Percentiles rank a stretch among this genome's conserved stretches.
Evolutionary conservation across 805 yeast genomes (phyloP).

Genomic region (Saccharomycopsis javanensis): DNA sequence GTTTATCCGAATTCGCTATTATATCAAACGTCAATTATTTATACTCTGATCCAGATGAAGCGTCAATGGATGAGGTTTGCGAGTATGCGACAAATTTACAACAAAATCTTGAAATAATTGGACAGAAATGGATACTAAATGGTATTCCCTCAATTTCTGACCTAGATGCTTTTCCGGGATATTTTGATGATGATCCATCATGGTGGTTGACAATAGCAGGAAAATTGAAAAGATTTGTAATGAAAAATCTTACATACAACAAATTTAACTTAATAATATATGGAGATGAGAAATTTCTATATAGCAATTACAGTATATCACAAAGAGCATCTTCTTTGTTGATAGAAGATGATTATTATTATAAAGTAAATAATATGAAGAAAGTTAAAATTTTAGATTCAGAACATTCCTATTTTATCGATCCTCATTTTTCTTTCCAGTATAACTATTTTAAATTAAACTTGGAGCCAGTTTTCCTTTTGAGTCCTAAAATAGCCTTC

Average conservation of each 20-base stretch:
- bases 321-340: background rate
- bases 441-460: slow-evolving; percentile 23
- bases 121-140: slow-evolving; percentile 34
- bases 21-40: slow-evolving; percentile 39
- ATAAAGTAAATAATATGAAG: background rate
- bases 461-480: background rate
- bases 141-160: slow-evolving; percentile 30
- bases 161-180: slow-evolving; percentile 16
- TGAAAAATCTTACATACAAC: slow-evolving; percentile 21
- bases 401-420: slow-evolving; percentile 22
- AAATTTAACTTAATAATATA: slow-evolving; percentile 31
- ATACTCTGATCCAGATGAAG: slow-evolving; percentile 29
- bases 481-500: background rate
- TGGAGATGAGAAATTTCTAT: slow-evolving; percentile 23
- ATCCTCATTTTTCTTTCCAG: slow-evolving; percentile 36
- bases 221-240: slow-evolving; percentile 29
- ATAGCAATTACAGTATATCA: background rate
- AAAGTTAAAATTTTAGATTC: background rate
- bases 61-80: slow-evolving; percentile 42
- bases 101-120: slow-evolving; percentile 25
- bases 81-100: slow-evolving; percentile 33
- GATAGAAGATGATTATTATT: background rate
- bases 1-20: slow-evolving; percentile 38
- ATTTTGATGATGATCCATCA: slow-evolving; percentile 24
- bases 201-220: slow-evolving; percentile 38